Base-by-base conservation (phyloP, 331 rosid genomes). In the Rosa hybrid region DNA sequence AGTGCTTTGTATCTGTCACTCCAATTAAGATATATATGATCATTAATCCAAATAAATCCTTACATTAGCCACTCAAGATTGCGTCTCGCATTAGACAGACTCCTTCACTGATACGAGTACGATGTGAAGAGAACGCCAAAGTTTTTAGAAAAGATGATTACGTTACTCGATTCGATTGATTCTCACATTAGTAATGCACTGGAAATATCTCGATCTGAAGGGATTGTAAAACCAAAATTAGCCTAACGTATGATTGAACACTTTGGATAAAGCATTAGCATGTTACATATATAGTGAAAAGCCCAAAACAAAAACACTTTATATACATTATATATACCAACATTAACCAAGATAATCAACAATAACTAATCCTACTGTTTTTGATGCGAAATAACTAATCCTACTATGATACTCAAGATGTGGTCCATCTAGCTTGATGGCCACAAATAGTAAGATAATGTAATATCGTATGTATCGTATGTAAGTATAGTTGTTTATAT, bases 1-100 rank as follows among this genome's bases (percentile, higher is more conserved):
- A 44, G 79, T 76, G 45, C 57, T 75, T 49, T 59, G 57, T 44
- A 59, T 11, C 57, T 75, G 78, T 56, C 68, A 12, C 50, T 74
- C 46, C 38, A 54, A 74, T 54, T 65, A 54, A 7, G 42, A 38
- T 57, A 41, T 30, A 10, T 38, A 11, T 14, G 39, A n/a, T 41
- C 46, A 42, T 38, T 11, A 41, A 57, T 75, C 54, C 39, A 57
- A 41, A 57, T 74, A 0, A 38, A 45, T 74, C 39, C n/a, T n/a
- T 39, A 8, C 44, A 74, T 13, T 20, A 12, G 46, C 14, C 65
- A 59, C 14, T 59, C 21, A 23, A 1, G 30, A 59, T 21, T 59
- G 65, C 14, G 16, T 10, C 34, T 9, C 65, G 21, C 30, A 59
- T n/a, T 56, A 56, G 48, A 44, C 6, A 44, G 48, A 44, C 48